Evolutionary conservation across 768 basidiomycete genomes (phyloP).

Genomic region (Russula olivacea): DNA sequence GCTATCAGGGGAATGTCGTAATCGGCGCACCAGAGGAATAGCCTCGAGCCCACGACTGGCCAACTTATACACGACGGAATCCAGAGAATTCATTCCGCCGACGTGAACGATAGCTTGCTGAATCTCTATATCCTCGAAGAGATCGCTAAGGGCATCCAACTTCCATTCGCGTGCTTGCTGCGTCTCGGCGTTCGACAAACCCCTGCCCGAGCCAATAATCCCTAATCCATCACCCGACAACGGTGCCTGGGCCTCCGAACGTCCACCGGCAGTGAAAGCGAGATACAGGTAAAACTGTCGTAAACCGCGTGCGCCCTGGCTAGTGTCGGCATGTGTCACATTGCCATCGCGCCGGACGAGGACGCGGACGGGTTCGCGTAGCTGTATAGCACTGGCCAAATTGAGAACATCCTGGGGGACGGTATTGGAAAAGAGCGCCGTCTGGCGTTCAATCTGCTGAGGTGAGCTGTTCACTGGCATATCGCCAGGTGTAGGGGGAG

Average conservation of each 20-base stretch:
- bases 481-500: constrained; percentile 42
- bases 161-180: constrained; percentile 92
- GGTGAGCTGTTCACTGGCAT: constrained; percentile 34
- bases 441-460: constrained; percentile 68
- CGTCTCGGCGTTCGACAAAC: constrained; percentile 73
- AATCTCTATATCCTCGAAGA: constrained; percentile 83
- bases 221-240: constrained; percentile 59
- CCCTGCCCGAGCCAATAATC: constrained; percentile 90
- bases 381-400: constrained; percentile 86
- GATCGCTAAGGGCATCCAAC: constrained; percentile 82
- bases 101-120: constrained; percentile 81
- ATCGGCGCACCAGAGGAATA: constrained; percentile 66
- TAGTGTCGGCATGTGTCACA: constrained; percentile 61
- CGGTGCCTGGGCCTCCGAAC: constrained; percentile 47
- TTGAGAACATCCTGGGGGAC: constrained; percentile 97
- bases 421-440: constrained; percentile 95
- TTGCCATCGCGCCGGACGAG: constrained; percentile 90
- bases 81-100: constrained; percentile 80
- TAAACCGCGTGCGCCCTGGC: constrained; percentile 72
- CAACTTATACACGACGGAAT: constrained; percentile 86
- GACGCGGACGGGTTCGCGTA: constrained; percentile 96
- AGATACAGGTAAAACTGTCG: constrained; percentile 96
- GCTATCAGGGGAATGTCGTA: constrained; percentile 10
- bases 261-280: constrained; percentile 84
- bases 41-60: constrained; percentile 82